Conservation (phyloP, 257 asterid genomes). For the Gentiana macrophylla region DNA sequence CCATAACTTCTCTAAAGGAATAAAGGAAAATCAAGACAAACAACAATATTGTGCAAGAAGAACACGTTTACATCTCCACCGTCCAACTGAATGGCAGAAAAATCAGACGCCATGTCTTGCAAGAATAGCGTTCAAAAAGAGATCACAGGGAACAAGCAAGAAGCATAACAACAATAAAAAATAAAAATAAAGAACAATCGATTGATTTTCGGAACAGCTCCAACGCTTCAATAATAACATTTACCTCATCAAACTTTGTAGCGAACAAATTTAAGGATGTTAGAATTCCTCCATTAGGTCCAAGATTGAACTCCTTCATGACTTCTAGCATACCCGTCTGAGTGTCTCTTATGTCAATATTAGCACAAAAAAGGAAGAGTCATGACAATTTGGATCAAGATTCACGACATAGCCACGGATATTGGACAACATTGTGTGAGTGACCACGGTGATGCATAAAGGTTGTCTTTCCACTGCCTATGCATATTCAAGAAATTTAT, state of each 20-base stretch:
- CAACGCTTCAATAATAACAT: conserved; percentile 2
- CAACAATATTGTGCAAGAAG: no score
- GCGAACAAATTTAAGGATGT: conserved; percentile 87
- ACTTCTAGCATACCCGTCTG: no score
- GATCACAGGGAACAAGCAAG: background rate
- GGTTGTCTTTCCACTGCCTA: conserved; percentile 96
- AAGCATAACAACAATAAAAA: background rate
- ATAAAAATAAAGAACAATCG: no score
- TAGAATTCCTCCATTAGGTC: conserved; percentile 96
- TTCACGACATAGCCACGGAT: conserved; percentile 80
- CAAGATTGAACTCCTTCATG: conserved; percentile 91
- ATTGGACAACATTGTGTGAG: conserved; percentile 78
- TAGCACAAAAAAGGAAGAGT: conserved; percentile 84
- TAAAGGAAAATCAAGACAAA: no score
- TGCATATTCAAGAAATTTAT: conserved; percentile 8
- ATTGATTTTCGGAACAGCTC: no score
- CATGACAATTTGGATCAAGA: conserved; percentile 94
- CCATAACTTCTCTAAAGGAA: no score
- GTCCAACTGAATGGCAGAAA: no score
- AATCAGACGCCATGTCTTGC: no score
- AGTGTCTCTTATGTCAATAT: conserved; percentile 95
- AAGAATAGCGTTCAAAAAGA: background rate
- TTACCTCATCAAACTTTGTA: conserved; percentile 89
- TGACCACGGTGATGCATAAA: conserved; percentile 69
- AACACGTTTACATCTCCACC: no score